Percentiles rank a stretch among this genome's conserved stretches.
phyloP scores from a whole-genome alignment of 352 stramenopile species.

The Aphanomyces cochlioides region DNA sequence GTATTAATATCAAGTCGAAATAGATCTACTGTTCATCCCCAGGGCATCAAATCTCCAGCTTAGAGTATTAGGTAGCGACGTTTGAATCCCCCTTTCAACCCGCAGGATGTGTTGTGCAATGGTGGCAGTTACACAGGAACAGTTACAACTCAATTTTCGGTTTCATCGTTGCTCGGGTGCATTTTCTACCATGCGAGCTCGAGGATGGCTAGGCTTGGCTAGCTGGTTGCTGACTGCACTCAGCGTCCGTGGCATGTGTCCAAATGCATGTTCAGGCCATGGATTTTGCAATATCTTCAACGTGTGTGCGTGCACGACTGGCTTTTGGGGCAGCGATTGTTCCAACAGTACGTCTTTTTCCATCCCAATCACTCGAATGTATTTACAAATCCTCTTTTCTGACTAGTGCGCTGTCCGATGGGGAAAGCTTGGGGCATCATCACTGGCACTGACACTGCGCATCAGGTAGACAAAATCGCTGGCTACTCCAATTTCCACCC shows the following conservation, averaged over 20 bases:
- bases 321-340: constrained; percentile 65
- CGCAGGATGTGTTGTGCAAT: too few species aligned
- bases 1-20: too few species aligned
- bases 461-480: constrained; percentile 29
- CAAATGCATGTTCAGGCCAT: constrained; percentile 53
- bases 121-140: too few species aligned
- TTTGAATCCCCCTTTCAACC: too few species aligned
- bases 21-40: too few species aligned
- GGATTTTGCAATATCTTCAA: constrained; percentile 54
- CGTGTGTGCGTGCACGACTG: constrained; percentile 52
- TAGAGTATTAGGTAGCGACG: too few species aligned
- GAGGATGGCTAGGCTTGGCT: too few species aligned
- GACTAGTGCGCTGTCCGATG: constrained; percentile 39
- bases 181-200: too few species aligned
- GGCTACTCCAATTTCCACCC: background rate
- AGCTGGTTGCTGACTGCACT: too few species aligned
- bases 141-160: too few species aligned
- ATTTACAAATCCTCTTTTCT: constrained; percentile 2
- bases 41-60: too few species aligned
- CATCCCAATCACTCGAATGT: background rate
- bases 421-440: constrained; percentile 58
- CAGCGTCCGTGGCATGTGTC: constrained; percentile 37
- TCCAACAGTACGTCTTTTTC: constrained; percentile 34
- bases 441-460: constrained; percentile 43
- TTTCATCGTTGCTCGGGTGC: too few species aligned